These are phyloP conservation scores for Byssothecium circinans DNA, from an alignment of 2,329 filamentous ascomycete genomes.

Conservation along the genomic window DNA sequence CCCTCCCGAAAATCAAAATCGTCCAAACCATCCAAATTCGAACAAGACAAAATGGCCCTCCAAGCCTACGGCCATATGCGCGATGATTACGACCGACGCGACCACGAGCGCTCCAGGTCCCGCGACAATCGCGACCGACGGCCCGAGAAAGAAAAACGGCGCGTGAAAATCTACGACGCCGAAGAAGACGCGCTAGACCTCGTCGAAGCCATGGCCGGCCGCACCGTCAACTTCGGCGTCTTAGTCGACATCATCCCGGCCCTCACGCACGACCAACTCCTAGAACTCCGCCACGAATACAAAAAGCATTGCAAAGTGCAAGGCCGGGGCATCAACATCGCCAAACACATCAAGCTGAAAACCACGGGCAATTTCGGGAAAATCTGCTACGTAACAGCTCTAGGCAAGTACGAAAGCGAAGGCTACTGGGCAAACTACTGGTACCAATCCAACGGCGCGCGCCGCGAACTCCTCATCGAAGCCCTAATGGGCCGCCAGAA, in stretches of 20 bases:
- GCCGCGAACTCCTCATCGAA: constrained; percentile 89
- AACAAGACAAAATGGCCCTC: constrained; percentile 37
- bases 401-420: constrained; percentile 89
- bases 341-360: constrained; percentile 83
- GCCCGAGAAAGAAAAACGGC: constrained; percentile 52
- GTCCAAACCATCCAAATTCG: constrained; percentile 1
- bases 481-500: constrained; percentile 88
- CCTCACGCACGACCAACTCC: constrained; percentile 83
- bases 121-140: constrained; percentile 14
- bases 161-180: constrained; percentile 79
- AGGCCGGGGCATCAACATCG: constrained; percentile 78
- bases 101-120: constrained; percentile 11
- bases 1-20: constrained; percentile 23
- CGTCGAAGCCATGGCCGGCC: constrained; percentile 71
- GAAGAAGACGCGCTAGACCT: constrained; percentile 76
- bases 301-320: constrained; percentile 85
- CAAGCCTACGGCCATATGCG: constrained; percentile 36
- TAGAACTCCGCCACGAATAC: constrained; percentile 84
- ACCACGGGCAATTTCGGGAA: constrained; percentile 81
- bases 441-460: constrained; percentile 85
- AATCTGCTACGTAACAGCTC: constrained; percentile 83
- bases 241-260: constrained; percentile 83
- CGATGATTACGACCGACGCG: constrained; percentile 10
- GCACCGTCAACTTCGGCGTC: constrained; percentile 64
- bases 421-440: constrained; percentile 98